These are phyloP conservation scores for Teunomyces panamensis DNA, from an alignment of 805 yeast genomes.

Conservation along the genomic window DNA sequence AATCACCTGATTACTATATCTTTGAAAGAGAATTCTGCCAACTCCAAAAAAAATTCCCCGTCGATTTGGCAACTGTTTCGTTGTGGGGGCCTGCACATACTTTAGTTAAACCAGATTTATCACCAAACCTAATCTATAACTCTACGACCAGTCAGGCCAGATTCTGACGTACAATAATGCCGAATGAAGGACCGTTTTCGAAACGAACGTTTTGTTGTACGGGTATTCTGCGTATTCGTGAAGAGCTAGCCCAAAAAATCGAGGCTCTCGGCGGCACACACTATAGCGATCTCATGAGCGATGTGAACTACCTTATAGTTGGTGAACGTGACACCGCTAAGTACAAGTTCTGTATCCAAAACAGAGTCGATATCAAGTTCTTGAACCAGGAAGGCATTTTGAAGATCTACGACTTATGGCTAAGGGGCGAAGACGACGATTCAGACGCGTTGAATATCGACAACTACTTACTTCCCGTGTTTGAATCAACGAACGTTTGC, in stretches of 20 bases:
- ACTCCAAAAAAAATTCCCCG: neutral
- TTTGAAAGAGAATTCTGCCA: neutral
- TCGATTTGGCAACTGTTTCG: too few relatives aligned
- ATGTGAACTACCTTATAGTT: slow-evolving; percentile 56
- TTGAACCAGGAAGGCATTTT: slow-evolving; percentile 46
- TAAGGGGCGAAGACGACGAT: slow-evolving; percentile 43
- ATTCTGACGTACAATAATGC: neutral
- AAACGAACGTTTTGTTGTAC: slow-evolving; percentile 59
- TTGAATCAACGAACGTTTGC: slow-evolving; percentile 45
- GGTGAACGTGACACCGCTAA: slow-evolving; percentile 58
- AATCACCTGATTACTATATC: neutral
- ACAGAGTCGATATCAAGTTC: slow-evolving; percentile 56
- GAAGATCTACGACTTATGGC: slow-evolving; percentile 50
- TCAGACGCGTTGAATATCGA: slow-evolving; percentile 15
- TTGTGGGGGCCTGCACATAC: too few relatives aligned
- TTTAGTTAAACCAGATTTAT: neutral
- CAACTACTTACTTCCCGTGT: slow-evolving; percentile 37
- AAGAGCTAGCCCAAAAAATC: slow-evolving; percentile 45
- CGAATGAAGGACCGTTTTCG: slow-evolving; percentile 34
- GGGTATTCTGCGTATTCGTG: slow-evolving; percentile 42
- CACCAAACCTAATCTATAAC: neutral
- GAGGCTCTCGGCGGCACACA: slow-evolving; percentile 58
- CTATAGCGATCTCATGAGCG: slow-evolving; percentile 57
- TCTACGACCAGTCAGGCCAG: neutral
- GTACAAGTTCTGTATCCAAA: slow-evolving; percentile 47